Evolutionary conservation across 805 yeast genomes (phyloP).

Genomic region (Barnettozyma salicaria): DNA sequence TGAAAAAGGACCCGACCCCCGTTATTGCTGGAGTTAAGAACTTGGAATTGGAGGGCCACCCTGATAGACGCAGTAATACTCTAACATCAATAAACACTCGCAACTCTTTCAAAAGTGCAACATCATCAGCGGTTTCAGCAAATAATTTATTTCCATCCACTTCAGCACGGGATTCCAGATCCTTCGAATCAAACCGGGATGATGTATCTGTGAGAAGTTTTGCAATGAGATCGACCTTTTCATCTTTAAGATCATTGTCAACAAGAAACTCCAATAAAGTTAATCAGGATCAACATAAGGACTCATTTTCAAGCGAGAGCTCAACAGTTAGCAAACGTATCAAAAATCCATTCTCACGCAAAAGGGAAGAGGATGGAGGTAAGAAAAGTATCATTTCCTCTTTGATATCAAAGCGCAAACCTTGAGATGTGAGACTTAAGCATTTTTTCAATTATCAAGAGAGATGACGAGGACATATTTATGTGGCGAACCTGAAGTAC

Average conservation of each 20-base stretch:
- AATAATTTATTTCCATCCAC: too few relatives aligned
- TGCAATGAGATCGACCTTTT: slow-evolving; percentile 9
- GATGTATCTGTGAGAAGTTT: slow-evolving; percentile 4
- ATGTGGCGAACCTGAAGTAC: too few relatives aligned
- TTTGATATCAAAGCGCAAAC: not conserved
- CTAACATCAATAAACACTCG: too few relatives aligned
- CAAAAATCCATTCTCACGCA: slow-evolving; percentile 3
- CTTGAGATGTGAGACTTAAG: not conserved
- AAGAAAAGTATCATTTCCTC: slow-evolving; percentile 2
- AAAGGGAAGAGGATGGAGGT: slow-evolving; percentile 1
- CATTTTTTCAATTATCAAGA: too few relatives aligned
- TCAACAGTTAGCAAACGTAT: not conserved
- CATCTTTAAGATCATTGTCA: slow-evolving; percentile 9
- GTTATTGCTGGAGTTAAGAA: not conserved
- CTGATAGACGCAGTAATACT: too few relatives aligned
- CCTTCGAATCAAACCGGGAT: not conserved
- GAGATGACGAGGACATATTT: too few relatives aligned
- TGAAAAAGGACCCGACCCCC: not conserved
- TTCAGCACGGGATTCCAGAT: too few relatives aligned
- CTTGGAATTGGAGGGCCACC: too few relatives aligned
- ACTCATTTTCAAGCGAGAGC: slow-evolving; percentile 3
- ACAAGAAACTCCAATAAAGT: slow-evolving; percentile 1
- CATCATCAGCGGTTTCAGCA: too few relatives aligned
- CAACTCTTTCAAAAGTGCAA: too few relatives aligned
- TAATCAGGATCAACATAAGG: not conserved